Evolutionary conservation across 1,284 basidiomycete species (phyloP).

Genomic region (Retiboletus flavoniger): DNA sequence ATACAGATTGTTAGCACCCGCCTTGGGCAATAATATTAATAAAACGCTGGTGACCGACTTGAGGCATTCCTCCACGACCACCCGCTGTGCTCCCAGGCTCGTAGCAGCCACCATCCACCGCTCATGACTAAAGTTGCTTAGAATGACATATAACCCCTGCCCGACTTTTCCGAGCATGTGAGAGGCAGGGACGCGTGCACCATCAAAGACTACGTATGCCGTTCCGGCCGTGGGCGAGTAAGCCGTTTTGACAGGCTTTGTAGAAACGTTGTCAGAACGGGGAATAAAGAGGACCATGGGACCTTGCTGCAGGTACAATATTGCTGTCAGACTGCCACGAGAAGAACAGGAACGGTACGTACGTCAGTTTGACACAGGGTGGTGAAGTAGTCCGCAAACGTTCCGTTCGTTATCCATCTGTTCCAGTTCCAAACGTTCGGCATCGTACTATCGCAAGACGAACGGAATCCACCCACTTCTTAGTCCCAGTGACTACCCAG

Average conservation of each 20-base stretch:
- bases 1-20: background rate
- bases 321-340: constrained; percentile 5
- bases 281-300: constrained; percentile 88
- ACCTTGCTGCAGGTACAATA: constrained; percentile 55
- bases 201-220: constrained; percentile 90
- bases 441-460: background rate
- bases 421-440: background rate
- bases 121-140: constrained; percentile 85
- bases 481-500: constrained; percentile 88
- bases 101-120: constrained; percentile 82
- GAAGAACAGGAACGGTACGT: background rate
- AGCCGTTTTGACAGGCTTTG: constrained; percentile 88
- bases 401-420: constrained; percentile 94
- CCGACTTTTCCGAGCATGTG: constrained; percentile 87
- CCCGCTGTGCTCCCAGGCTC: constrained; percentile 67
- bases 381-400: constrained; percentile 78
- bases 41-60: constrained; percentile 47
- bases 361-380: constrained; percentile 72
- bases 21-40: background rate
- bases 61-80: constrained; percentile 76
- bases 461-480: constrained; percentile 52
- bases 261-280: constrained; percentile 77
- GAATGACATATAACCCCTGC: constrained; percentile 82
- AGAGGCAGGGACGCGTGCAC: constrained; percentile 81
- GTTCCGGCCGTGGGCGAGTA: constrained; percentile 88